A percentile compares a stretch with the other conserved stretches of the same genome.
Conservation (phyloP, 495 filamentous ascomycete species). For the Penicillium maclennaniae region DNA sequence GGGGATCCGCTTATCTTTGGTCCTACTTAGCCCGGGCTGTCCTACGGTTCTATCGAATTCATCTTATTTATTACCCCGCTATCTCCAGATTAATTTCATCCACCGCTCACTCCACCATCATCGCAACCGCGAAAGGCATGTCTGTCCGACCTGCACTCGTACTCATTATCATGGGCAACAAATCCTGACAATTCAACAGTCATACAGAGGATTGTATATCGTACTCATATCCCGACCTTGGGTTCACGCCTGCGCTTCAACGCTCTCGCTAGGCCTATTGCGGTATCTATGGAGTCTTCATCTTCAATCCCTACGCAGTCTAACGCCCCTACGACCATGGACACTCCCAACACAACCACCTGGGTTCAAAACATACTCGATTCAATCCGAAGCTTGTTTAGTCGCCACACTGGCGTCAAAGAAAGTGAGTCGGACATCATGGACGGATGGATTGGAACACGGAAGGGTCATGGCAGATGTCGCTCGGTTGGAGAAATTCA, state of each 20-base stretch:
- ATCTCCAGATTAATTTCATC: background rate
- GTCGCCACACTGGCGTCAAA: background rate
- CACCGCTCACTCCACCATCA: background rate
- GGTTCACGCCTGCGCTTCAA: background rate
- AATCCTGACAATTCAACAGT: background rate
- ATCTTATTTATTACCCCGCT: background rate
- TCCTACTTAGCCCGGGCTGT: background rate
- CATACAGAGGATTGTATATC: too few species aligned
- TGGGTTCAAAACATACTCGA: slow-evolving; percentile 12
- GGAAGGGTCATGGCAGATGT: slow-evolving; percentile 17
- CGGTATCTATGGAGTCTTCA: background rate
- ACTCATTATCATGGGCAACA: background rate
- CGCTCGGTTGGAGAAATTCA: slow-evolving; percentile 23
- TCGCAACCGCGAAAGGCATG: background rate
- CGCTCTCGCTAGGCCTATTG: background rate
- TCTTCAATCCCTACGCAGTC: background rate
- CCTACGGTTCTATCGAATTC: background rate
- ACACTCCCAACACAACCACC: background rate
- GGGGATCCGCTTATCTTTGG: background rate
- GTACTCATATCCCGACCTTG: background rate
- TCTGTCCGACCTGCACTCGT: background rate
- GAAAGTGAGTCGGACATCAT: slow-evolving; percentile 23
- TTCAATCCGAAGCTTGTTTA: slow-evolving; percentile 14
- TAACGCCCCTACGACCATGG: background rate
- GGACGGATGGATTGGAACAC: slow-evolving; percentile 22